These are phyloP conservation scores for Penicillium sp. DNA, from an alignment of 2,329 filamentous ascomycete genomes.

Conservation along the genomic window DNA sequence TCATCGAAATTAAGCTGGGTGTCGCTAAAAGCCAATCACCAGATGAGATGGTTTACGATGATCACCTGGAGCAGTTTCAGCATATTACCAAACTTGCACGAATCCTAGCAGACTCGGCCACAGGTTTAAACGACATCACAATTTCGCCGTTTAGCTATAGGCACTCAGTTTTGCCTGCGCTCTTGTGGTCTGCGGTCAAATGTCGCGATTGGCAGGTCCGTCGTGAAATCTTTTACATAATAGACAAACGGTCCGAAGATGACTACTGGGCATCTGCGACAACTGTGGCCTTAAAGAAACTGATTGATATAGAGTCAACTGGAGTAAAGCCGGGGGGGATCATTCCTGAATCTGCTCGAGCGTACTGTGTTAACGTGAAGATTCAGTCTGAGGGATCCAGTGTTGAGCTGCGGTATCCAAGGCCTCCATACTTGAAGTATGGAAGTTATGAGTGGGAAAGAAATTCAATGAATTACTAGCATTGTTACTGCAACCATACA, in stretches of 20 bases:
- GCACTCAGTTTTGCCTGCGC: background rate
- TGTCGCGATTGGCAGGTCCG: constrained; percentile 2
- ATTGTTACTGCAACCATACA: too few species aligned
- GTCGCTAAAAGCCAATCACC: background rate
- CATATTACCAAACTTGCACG: background rate
- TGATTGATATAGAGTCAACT: background rate
- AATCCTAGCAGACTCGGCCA: background rate
- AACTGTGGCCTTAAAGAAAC: background rate
- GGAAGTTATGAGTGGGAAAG: constrained; percentile 1
- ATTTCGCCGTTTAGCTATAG: background rate
- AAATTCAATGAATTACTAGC: too few species aligned
- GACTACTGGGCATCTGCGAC: constrained; percentile 3
- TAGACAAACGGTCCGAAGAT: background rate
- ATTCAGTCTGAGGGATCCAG: background rate
- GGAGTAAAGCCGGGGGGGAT: background rate
- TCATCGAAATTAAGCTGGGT: background rate
- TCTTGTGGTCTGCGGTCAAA: constrained; percentile 1
- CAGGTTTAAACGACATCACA: background rate
- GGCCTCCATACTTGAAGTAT: background rate
- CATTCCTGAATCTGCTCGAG: constrained; percentile 2
- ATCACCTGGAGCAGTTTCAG: background rate
- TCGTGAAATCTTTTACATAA: background rate
- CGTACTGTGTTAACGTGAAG: background rate
- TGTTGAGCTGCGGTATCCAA: background rate
- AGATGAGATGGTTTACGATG: constrained; percentile 1